phyloP scores from a whole-genome alignment of 441 rosid species.

The Adansonia madagascariensis region DNA sequence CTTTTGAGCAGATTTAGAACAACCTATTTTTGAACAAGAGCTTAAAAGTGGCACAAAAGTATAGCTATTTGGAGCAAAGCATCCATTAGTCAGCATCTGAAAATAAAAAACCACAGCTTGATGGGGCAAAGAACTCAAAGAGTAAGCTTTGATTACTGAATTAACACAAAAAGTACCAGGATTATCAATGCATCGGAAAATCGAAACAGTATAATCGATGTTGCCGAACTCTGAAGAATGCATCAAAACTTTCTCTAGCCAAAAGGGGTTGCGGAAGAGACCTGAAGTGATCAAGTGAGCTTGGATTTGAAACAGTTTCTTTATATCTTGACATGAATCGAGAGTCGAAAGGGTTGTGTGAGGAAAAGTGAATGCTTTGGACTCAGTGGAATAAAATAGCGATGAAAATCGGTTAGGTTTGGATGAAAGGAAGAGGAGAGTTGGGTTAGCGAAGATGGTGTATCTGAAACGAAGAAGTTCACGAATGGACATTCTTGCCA shows the following conservation, averaged over 20 bases:
- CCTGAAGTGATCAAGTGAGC: constrained; percentile 61
- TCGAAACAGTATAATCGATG: constrained; percentile 44
- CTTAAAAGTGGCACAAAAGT: constrained; percentile 59
- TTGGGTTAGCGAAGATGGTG: constrained; percentile 24
- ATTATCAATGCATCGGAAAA: constrained; percentile 46
- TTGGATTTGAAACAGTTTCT: constrained; percentile 63
- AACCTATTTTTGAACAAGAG: constrained; percentile 44
- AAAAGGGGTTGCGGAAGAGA: constrained; percentile 45
- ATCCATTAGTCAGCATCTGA: constrained; percentile 45
- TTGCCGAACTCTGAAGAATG: constrained; percentile 49
- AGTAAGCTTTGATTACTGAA: constrained; percentile 50
- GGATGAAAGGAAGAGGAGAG: constrained; percentile 15
- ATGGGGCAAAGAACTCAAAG: constrained; percentile 45
- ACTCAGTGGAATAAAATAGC: constrained; percentile 20
- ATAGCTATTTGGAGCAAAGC: constrained; percentile 59
- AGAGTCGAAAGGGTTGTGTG: constrained; percentile 41
- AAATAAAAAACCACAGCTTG: constrained; percentile 52
- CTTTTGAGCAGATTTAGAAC: constrained; percentile 49
- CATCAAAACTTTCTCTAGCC: constrained; percentile 55
- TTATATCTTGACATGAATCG: constrained; percentile 32
- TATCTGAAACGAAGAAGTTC: constrained; percentile 43
- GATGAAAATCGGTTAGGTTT: constrained; percentile 11
- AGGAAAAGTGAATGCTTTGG: constrained; percentile 30
- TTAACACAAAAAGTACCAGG: constrained; percentile 50
- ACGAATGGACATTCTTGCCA: constrained; percentile 62